phyloP scores from a whole-genome alignment of 495 filamentous ascomycete genomes.

The Cryomyces antarcticus region DNA sequence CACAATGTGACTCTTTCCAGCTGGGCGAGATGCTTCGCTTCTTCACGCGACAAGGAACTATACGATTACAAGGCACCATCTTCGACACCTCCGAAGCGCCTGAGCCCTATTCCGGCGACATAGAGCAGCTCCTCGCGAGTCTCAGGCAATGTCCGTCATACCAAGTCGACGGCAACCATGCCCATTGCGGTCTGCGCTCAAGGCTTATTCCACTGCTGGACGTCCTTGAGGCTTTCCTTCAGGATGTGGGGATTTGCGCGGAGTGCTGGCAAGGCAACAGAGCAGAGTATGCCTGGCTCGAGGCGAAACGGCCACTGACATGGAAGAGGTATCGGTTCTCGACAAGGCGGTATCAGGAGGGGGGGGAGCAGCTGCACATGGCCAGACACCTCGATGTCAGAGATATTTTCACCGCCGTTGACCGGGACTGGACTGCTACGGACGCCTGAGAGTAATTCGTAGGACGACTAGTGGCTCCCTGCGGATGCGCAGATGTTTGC shows the following conservation, averaged over 20 bases:
- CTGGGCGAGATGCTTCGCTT: slow-evolving; percentile 74
- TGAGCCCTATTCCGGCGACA: slow-evolving; percentile 22
- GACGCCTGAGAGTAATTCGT: background rate
- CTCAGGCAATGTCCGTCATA: slow-evolving; percentile 50
- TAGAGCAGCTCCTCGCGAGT: slow-evolving; percentile 29
- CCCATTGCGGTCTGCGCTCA: slow-evolving; percentile 54
- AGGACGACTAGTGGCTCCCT: too few species aligned
- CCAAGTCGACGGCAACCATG: slow-evolving; percentile 59
- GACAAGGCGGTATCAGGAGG: background rate
- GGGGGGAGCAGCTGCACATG: slow-evolving; percentile 1
- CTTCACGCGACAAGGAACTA: slow-evolving; percentile 28
- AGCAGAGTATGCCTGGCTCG: slow-evolving; percentile 14
- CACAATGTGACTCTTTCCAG: slow-evolving; percentile 68
- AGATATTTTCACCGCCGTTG: slow-evolving; percentile 34
- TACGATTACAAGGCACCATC: slow-evolving; percentile 21
- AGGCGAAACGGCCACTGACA: slow-evolving; percentile 16
- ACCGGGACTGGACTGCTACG: slow-evolving; percentile 35
- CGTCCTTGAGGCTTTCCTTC: slow-evolving; percentile 18
- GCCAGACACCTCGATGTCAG: slow-evolving; percentile 14
- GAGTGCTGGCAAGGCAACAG: slow-evolving; percentile 23
- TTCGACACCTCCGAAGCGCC: slow-evolving; percentile 11
- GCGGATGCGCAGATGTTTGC: too few species aligned
- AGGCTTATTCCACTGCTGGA: slow-evolving; percentile 48
- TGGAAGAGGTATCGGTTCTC: slow-evolving; percentile 9
- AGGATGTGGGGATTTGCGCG: slow-evolving; percentile 25